phyloP scores from a whole-genome alignment of 371 early-diverging fungal genomes.

The Rhizopus delemar region DNA sequence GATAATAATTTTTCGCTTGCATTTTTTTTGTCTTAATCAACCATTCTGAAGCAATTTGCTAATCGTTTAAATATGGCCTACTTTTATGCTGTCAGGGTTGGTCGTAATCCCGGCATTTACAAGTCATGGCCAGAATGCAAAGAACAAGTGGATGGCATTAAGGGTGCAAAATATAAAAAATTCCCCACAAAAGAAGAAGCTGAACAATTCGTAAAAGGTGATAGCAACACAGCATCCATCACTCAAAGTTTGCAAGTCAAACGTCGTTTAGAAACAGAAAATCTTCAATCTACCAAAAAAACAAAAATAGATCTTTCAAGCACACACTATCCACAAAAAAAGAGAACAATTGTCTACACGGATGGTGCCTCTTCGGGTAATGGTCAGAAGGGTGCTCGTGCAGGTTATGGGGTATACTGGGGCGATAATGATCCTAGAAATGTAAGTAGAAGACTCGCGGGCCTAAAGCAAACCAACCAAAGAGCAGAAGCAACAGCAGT shows the following conservation, averaged over 20 bases:
- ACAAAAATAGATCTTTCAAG: background rate
- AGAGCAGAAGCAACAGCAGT: slow-evolving; percentile 83
- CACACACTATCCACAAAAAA: background rate
- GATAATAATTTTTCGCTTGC: background rate
- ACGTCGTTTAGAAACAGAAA: background rate
- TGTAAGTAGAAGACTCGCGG: slow-evolving; percentile 63
- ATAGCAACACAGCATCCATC: slow-evolving; percentile 10
- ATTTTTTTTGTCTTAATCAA: background rate
- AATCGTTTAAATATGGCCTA: slow-evolving; percentile 1
- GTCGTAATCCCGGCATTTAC: slow-evolving; percentile 59
- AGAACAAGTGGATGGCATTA: slow-evolving; percentile 51
- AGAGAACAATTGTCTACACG: slow-evolving; percentile 60
- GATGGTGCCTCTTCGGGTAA: slow-evolving; percentile 79
- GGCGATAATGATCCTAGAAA: slow-evolving; percentile 75
- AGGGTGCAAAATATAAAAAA: slow-evolving; percentile 63
- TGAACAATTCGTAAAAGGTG: slow-evolving; percentile 32
- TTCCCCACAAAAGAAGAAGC: slow-evolving; percentile 57
- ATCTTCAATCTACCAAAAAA: background rate
- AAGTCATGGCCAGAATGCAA: slow-evolving; percentile 65
- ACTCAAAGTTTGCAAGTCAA: slow-evolving; percentile 6
- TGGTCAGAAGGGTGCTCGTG: slow-evolving; percentile 61
- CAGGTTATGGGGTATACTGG: slow-evolving; percentile 87
- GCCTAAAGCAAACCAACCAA: slow-evolving; percentile 78
- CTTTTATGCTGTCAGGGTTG: slow-evolving; percentile 64
- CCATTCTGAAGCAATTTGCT: background rate